Base-by-base conservation (phyloP, 768 basidiomycete genomes). In the Lactifluus pinguis region DNA sequence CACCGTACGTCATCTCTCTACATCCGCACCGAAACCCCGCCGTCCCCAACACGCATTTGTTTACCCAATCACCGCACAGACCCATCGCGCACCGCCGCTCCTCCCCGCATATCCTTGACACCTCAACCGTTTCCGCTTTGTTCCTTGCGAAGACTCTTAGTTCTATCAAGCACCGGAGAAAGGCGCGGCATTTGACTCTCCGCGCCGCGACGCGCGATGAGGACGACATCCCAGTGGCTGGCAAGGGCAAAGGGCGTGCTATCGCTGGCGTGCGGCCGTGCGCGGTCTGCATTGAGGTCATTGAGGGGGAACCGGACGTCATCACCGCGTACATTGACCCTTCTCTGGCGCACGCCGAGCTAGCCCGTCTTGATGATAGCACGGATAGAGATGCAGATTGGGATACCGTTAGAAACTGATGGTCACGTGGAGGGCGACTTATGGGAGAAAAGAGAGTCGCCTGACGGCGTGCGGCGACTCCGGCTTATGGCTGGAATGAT, bases 301-400 rank as follows among this genome's bases (percentile, higher is more conserved):
- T 89, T 1, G 73, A 72, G 49, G 89, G 89, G 1, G 89, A 89
- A 66, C 75, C 78, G 48, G 89, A 89, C 61, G 83, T 89, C 9
- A 68, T 89, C 2, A 83, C 88, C 66, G 88, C 87, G 15, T 90
- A 92, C 72, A 80, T 92, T n/a, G 87, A 92, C 66, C 77, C 87
- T 7, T 92, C 90, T 69, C 70, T 92, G 47, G 82, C 82, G 5
- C 75, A 87, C 66, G 81, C 83, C 66, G 75, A 59, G 29, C 47
- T 51, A 32, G 58, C 44, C 1, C 44, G 49, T 4, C 45, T 47
- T 8, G 25, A 34, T 53, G 29, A 50, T 17, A 53, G 34, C 34
- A 32, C 53, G 54, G 76, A 78, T 49, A 71, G 47, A 30, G 67
- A 73, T 65, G 76, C 60, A 68, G 69, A 74, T 17, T 68, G 68